Evolutionary conservation across 2,329 filamentous ascomycete genomes (phyloP), one percentile per base, ranked within the genome.

Genomic region (Aspergillus pseudoviridinutans): DNA sequence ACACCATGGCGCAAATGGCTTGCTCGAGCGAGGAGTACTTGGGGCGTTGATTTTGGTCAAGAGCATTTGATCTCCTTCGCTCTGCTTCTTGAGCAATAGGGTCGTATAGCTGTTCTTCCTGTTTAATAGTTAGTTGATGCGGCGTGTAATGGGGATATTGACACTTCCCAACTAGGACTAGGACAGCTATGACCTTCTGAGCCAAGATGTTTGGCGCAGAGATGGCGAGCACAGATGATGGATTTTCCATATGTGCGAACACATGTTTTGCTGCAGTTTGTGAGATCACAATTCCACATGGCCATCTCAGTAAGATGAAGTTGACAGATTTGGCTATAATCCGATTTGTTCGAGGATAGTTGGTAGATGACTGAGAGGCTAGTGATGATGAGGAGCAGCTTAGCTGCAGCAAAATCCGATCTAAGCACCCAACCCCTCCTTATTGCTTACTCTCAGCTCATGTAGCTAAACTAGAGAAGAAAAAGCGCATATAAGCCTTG

Each of bases 51-150:
- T 72, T 56, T 61, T 75, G 17, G 60, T 53, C 35, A 77, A 61
- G 51, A 79, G 64, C 20, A 49, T 62, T 4, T 65, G 41, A 78
- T 66, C 61, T 79, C 74, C 14, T 64, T 58, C 24, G 55, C 64
- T 77, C 72, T 22, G 76, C 74, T 55, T 70, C 63, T 27, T 58
- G 54, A 12, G 72, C 68, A 3, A 68, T 68, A 52, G 68, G 67
- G 56, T 73, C 66, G 55, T 78, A 77, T 14, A 54, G 32, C 50
- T 68, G 63, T 24, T 67, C 73, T 29, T 78, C 74, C 74, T 78
- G 35, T 53, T 49, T 41, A 53, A 44, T 66, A 42, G 68, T 63
- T 44, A 52, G 32, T 22, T 20, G 29, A 51, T 24, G 14, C 24
- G 3, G 24, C 3, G 24, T 51, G 28, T 14, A 9, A 55, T 3